Base-by-base conservation (phyloP, 225 moss, liverwort and hornwort genomes). In the Pleurozium schreberi region DNA sequence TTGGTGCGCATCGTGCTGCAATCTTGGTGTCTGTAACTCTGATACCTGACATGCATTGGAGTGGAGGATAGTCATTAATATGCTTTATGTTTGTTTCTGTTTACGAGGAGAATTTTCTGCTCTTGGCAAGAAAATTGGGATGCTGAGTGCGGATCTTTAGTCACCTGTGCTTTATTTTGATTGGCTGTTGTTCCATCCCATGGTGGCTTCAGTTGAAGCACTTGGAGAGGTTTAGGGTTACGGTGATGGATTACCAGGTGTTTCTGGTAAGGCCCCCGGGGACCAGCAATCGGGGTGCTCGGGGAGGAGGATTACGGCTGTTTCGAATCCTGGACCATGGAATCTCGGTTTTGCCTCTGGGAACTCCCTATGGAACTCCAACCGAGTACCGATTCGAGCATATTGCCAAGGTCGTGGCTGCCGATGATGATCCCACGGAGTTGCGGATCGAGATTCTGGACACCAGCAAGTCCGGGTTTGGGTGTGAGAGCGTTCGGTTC, bases 321-420 rank as follows among this genome's bases (percentile, higher is more conserved):
- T 91, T 95, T 83, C 95, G 93, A 78, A 91, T 95, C 83, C 88
- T 90, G n/a, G 95, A 95, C 81, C 93, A 92, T 79, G 93, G 93
- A 52, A 90, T 95, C 61, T 91, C 95, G 18, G 64, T 95, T 43
- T 45, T 91, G 90, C 92, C 93, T 34, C 45, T 95, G 84, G 91
- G 85, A 47, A 67, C 84, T 75, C 89, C 92, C 49, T 86, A 86
- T 86, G 91, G 89, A n/a, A 66, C 91, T 18, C 84, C 92, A 23
- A 75, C 81, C 13, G 95, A 93, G 90, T 95, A 93, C 86, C 92
- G 92, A 63, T 92, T 95, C 42, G 95, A 95, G 43, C 95, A 93
- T 73, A 90, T 95, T 71, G 84, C 88, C 22, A 93, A 93, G 80
- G 88, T 95, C 76, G 69, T 67, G 76, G 89, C 95, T 74, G 90